Evolutionary conservation across 2,329 filamentous ascomycete species (phyloP), one percentile per base, ranked within the genome.

Genomic region (Calonectria leucothoes): DNA sequence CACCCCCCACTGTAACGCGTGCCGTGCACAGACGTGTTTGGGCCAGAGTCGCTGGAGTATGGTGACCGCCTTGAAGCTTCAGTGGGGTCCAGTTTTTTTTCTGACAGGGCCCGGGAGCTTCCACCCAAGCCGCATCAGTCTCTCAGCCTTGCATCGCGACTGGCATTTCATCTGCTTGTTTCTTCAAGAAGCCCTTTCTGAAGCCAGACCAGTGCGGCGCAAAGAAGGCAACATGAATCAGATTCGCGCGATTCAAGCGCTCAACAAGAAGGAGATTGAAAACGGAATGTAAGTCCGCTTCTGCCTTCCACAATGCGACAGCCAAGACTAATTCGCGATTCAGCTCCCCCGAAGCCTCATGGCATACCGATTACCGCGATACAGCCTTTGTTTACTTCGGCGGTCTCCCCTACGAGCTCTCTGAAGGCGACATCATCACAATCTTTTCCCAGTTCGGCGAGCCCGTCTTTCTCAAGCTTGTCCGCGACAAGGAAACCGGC

Each of bases 371-470:
- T 87, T 99, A 98, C 86, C 94, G 95, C 86, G 97, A 98, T 87
- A 98, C 97, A 2, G 97, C 97, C 73, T 99, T 96, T 84, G 88
- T 99, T 83, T 98, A 98, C 88, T 96, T 99, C 79, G 97, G 97
- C 82, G 96, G 96, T 33, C 90, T 99, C 15, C 95, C 96, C 4
- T 98, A 94, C 85, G 95, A 98, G 81, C 90, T 99, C 49, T 95
- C 95, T 63, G 97, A 99, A 87, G 97, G 97, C 85, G 97, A 99
- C 85, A 90, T 99, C 75, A 92, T 98, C 78, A 96, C 96, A 14
- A 97, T 99, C 74, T 99, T 98, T 88, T 98, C 95, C 8, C 97
- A 99, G 84, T 99, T 93, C 82, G 97, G 97, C 79, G 96, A 98
- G 82, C 97, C 97, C 2, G 94, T 96, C 4, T 97, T 96, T 85